Conservation (phyloP, 2,329 filamentous ascomycete species). For the Chrysosporium keratinophilum region DNA sequence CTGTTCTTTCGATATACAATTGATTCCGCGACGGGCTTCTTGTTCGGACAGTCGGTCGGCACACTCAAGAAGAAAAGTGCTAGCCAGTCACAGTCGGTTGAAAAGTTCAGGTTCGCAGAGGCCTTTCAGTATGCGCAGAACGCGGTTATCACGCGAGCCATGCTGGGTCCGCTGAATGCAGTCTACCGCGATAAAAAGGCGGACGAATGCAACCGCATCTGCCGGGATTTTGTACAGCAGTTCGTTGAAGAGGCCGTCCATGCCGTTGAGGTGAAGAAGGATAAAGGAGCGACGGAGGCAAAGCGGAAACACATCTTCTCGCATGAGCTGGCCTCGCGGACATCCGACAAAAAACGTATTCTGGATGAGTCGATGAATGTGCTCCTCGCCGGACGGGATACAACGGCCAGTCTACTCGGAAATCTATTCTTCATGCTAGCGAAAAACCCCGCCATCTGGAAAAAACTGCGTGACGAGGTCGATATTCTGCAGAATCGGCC, state of each 20-base stretch:
- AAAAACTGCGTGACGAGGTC: slow-evolving; percentile 29
- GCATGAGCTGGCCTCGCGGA: slow-evolving; percentile 64
- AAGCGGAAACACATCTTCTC: slow-evolving; percentile 57
- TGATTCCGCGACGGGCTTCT: slow-evolving; percentile 68
- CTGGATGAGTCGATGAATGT: slow-evolving; percentile 65
- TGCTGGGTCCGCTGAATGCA: slow-evolving; percentile 8
- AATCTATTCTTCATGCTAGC: slow-evolving; percentile 37
- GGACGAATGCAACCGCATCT: slow-evolving; percentile 15
- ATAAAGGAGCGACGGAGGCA: slow-evolving; percentile 55
- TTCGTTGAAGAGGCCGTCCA: slow-evolving; percentile 15
- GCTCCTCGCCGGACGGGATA: slow-evolving; percentile 45
- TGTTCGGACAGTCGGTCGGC: slow-evolving; percentile 60
- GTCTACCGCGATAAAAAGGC: slow-evolving; percentile 17
- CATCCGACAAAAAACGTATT: slow-evolving; percentile 47
- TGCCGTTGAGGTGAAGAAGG: slow-evolving; percentile 42
- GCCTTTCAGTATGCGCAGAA: slow-evolving; percentile 37
- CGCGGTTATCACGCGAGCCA: neutral
- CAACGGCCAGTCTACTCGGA: slow-evolving; percentile 40
- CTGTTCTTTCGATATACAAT: slow-evolving; percentile 58
- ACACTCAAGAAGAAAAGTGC: slow-evolving; percentile 36
- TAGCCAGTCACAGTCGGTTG: neutral
- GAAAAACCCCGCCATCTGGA: slow-evolving; percentile 32
- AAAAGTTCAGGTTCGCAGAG: slow-evolving; percentile 1
- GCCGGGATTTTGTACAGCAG: slow-evolving; percentile 13
- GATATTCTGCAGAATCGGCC: slow-evolving; percentile 15